Base-by-base conservation (phyloP, 1,284 basidiomycete genomes). In the Cronartium ribicola region DNA sequence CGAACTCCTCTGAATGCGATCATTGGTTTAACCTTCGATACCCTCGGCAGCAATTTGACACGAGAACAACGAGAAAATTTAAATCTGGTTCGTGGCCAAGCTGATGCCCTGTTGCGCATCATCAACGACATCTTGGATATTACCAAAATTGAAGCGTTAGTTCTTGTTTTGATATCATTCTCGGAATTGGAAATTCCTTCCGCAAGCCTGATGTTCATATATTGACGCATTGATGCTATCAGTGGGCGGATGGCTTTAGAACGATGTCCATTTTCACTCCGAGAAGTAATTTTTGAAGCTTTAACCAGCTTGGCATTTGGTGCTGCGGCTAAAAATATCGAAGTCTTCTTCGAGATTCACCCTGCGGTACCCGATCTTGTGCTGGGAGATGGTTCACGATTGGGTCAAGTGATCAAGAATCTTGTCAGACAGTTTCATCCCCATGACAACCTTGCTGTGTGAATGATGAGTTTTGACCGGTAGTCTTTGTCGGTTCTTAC, bases 121-220 rank as follows among this genome's bases (percentile, higher is more conserved):
- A 74, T 74, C 44, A 67, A 74, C 14, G 72, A 74, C 57, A 67
- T 74, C 36, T 57, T 74, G 43, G 72, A 74, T 55, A 67, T 74
- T n/a, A 74, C 65, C 5, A 74, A 74, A 59, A 74, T 74, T 40
- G 72, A 74, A 48, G 72, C 72, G 71, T 73, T 7, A 60, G 71
- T 71, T 63, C 29, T 8, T 72, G 5, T 8, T 55, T 65, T 29
- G 44, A 13, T 36, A 20, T 59, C 41, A 14, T 41, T 13, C 5
- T n/a, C 51, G 14, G 40, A 57, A 37, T 57, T 8, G 39, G 43
- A 66, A 41, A 8, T n/a, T 3, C n/a, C 51, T 29, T 46, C 41
- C 20, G 48, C 22, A 0, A 29, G 22, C 37, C 22, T 63, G 3
- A n/a, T 48, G 8, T 65, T 44, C n/a, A 65, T 61, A 17, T 61